phyloP scores from a whole-genome alignment of 257 asterid genomes.

The Fraxinus cuspidata region DNA sequence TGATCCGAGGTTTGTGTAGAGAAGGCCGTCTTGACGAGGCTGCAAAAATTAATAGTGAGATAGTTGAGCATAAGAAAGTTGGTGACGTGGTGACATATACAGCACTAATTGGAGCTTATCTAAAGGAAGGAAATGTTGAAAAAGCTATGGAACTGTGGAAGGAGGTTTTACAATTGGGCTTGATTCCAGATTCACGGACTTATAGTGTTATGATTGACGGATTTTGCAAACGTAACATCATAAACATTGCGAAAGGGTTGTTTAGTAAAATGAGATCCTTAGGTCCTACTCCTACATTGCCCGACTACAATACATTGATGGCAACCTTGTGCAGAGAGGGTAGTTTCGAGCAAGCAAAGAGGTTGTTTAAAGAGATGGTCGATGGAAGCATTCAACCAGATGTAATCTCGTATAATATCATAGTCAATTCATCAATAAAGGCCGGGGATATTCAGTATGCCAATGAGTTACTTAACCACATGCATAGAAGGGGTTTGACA shows the following conservation, averaged over 20 bases:
- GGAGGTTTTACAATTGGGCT: constrained; percentile 42
- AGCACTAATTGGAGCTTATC: constrained; percentile 57
- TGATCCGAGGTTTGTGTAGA: constrained; percentile 66
- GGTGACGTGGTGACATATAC: constrained; percentile 41
- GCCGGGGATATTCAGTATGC: constrained; percentile 56
- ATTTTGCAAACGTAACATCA: constrained; percentile 48
- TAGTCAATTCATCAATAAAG: constrained; percentile 49
- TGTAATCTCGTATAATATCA: constrained; percentile 59
- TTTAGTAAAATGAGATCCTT: constrained; percentile 47
- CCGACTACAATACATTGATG: constrained; percentile 62
- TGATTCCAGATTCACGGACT: constrained; percentile 47
- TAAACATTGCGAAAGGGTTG: constrained; percentile 70
- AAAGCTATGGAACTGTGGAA: constrained; percentile 58
- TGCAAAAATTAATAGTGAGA: constrained; percentile 42
- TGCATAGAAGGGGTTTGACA: constrained; percentile 49
- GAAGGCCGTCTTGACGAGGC: constrained; percentile 57
- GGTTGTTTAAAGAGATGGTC: constrained; percentile 55
- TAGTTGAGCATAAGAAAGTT: constrained; percentile 38
- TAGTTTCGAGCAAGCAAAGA: constrained; percentile 64
- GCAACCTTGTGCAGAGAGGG: constrained; percentile 62
- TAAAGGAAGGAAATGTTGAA: constrained; percentile 46
- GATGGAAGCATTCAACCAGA: constrained; percentile 45
- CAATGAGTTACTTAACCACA: constrained; percentile 49
- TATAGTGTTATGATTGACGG: constrained; percentile 54
- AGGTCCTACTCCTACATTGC: constrained; percentile 49